Conservation (phyloP, 805 yeast genomes). For the Lachancea mirantina region DNA sequence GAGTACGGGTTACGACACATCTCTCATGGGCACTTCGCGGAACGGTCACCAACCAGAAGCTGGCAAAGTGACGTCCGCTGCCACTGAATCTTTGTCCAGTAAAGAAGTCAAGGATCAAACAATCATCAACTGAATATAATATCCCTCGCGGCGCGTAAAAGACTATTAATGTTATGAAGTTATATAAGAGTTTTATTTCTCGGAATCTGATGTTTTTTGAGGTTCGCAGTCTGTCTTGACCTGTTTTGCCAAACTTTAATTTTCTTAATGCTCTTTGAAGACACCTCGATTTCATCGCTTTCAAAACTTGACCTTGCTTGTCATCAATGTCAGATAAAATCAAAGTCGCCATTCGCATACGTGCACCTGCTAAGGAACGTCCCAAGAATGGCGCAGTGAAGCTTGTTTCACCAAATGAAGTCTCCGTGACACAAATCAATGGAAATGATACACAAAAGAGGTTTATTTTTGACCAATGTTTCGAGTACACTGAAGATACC, state of each 20-base stretch:
- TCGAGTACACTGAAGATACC: constrained; percentile 5
- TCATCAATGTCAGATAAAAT: constrained; percentile 10
- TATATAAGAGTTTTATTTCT: too few relatives aligned
- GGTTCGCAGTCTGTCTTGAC: not conserved
- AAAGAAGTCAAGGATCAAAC: not conserved
- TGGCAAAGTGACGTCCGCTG: not conserved
- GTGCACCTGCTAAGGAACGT: constrained; percentile 5
- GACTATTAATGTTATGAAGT: too few relatives aligned
- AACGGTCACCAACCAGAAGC: constrained; percentile 5
- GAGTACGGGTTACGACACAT: constrained; percentile 62
- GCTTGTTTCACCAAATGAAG: constrained; percentile 1
- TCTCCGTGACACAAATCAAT: constrained; percentile 2
- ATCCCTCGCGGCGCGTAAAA: too few relatives aligned
- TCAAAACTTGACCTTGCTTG: not conserved
- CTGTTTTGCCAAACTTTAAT: not conserved
- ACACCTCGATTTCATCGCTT: too few relatives aligned
- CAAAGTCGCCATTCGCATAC: constrained; percentile 10
- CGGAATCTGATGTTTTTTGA: too few relatives aligned
- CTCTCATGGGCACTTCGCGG: constrained; percentile 47
- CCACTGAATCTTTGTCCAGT: not conserved
- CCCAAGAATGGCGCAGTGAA: constrained; percentile 3
- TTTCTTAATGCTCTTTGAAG: not conserved
- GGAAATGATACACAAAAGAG: constrained; percentile 5
- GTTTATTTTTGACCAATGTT: constrained; percentile 10
- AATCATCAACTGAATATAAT: too few relatives aligned